Base-by-base conservation (phyloP, 495 filamentous ascomycete species). In the Penicillium lividum region DNA sequence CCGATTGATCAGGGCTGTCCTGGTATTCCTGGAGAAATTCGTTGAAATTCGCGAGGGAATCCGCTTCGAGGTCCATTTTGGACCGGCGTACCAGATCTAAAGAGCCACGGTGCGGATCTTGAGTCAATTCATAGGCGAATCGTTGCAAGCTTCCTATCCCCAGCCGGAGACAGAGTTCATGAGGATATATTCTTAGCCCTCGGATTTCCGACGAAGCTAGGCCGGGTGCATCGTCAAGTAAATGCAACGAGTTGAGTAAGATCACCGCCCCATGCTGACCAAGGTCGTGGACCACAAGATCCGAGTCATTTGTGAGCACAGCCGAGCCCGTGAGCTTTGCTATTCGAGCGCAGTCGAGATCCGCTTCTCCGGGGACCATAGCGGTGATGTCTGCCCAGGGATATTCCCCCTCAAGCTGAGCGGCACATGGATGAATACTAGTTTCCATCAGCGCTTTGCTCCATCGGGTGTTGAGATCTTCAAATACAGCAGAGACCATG, bases 321-420 rank as follows among this genome's bases (percentile, higher is more conserved):
- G 75, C 71, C 0, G 80, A 79, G 4, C 80, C 83, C 47, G 77
- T 69, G 3, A 68, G 48, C n/a, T 69, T 76, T n/a, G 83, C 69
- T 46, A 82, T 71, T 33, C 73, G 61, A 10, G 86, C 89, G 71
- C 89, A 92, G 62, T 81, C 87, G 5, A 70, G 64, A 63, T 93
- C 89, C 18, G 89, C 89, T 67, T 93, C 89, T 0, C 87, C 88
- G 0, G 86, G 79, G 2, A 90, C 83, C 42, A 90, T 79, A 11
- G 72, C 58, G 3, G 80, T 81, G 4, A 83, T 60, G 5, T 69
- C 56, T 4, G 72, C 76, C 73, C 84, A 91, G 15, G 69, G 71
- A 44, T 68, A 68, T 7, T 71, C 68, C 2, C 28, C 38, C 16
- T 44, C 7, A 3, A 54, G 51, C n/a, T 51, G 11, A 22, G 42